phyloP scores from a whole-genome alignment of 192 early-diverging fungal genomes.

The Umbelopsis sp. region DNA sequence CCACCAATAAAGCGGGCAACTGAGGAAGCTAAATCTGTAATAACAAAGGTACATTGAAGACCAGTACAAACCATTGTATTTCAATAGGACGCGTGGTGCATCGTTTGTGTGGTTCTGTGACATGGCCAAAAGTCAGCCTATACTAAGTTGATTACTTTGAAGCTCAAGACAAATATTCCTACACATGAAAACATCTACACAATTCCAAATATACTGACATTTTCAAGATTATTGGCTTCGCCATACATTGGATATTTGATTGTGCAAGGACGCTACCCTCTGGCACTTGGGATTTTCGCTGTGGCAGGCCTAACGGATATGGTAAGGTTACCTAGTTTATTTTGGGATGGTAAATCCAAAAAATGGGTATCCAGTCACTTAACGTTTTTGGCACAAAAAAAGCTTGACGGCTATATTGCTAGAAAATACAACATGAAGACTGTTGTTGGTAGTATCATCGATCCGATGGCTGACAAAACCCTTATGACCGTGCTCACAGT shows the following conservation, averaged over 20 bases:
- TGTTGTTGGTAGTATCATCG: slow-evolving; percentile 84
- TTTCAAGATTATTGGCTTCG: slow-evolving; percentile 74
- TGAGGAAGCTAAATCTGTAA: slow-evolving; percentile 10
- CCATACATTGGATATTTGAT: slow-evolving; percentile 93
- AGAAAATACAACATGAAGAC: slow-evolving; percentile 85
- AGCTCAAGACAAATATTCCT: slow-evolving; percentile 26
- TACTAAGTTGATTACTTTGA: neutral
- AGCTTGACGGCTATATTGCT: slow-evolving; percentile 88
- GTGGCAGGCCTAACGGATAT: slow-evolving; percentile 86
- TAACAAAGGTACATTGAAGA: slow-evolving; percentile 22
- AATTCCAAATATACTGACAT: slow-evolving; percentile 87
- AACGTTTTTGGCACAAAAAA: neutral
- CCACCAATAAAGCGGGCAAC: neutral
- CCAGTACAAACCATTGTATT: neutral
- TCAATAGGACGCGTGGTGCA: neutral
- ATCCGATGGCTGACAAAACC: slow-evolving; percentile 93
- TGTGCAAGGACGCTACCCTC: slow-evolving; percentile 65
- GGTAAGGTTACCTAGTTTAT: slow-evolving; percentile 40
- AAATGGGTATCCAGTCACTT: neutral
- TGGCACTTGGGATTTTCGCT: slow-evolving; percentile 78
- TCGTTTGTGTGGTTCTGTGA: no score
- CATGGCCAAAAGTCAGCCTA: neutral
- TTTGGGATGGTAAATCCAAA: neutral
- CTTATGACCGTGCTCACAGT: slow-evolving; percentile 90
- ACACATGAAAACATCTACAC: slow-evolving; percentile 84